Evolutionary conservation across 305 asterid species (phyloP).

Genomic region (Caryopteris hybrid): DNA sequence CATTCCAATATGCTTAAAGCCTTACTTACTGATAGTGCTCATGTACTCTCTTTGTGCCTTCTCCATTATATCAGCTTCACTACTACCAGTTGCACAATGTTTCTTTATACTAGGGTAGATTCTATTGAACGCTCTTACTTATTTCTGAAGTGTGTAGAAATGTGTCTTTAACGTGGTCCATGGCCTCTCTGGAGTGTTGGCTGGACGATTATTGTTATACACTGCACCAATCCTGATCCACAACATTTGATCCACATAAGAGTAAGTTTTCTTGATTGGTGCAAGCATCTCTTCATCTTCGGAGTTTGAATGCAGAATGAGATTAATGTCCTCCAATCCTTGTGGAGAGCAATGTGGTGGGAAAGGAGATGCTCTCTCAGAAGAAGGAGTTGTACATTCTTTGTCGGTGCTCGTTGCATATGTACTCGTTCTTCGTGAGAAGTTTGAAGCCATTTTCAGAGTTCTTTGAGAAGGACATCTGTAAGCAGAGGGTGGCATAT

Average conservation of each 20-base stretch:
- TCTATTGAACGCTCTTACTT: background rate
- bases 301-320: background rate
- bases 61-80: background rate
- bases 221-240: background rate
- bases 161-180: background rate
- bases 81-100: background rate
- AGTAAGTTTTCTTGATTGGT: background rate
- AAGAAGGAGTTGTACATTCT: background rate
- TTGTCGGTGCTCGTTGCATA: background rate
- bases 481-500: background rate
- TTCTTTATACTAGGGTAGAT: too few relatives aligned
- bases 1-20: background rate
- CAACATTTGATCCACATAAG: background rate
- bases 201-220: background rate
- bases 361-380: background rate
- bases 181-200: background rate
- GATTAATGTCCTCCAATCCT: background rate
- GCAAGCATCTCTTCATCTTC: background rate
- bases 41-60: too few relatives aligned
- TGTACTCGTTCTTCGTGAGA: background rate
- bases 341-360: background rate
- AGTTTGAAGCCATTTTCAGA: background rate
- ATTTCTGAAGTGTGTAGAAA: background rate
- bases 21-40: background rate
- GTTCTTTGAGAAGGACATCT: background rate